Conservation (phyloP, 352 stramenopile species). For the Albugo laibachii region DNA sequence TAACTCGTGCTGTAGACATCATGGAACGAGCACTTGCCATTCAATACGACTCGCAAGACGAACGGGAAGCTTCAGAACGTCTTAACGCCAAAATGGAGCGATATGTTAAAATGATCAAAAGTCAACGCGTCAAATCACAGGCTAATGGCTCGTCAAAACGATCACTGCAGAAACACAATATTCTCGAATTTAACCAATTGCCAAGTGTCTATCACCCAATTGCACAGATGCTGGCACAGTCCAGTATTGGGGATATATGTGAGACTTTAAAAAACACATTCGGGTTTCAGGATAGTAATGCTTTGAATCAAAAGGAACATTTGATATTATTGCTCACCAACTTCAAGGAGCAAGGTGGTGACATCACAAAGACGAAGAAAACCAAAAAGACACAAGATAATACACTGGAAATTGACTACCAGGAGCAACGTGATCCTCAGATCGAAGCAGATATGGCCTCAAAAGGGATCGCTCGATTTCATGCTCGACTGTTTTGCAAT, state of each 20-base stretch:
- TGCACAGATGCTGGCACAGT: constrained; percentile 28
- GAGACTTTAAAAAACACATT: constrained; percentile 89
- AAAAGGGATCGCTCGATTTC: constrained; percentile 59
- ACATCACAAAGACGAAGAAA: constrained; percentile 10
- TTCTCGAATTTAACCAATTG: constrained; percentile 34
- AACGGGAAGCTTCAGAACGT: constrained; percentile 32
- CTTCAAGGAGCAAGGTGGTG: constrained; percentile 53
- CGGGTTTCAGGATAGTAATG: constrained; percentile 86
- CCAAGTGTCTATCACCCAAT: constrained; percentile 41
- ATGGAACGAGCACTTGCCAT: constrained; percentile 64
- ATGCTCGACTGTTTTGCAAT: constrained; percentile 59
- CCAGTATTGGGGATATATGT: constrained; percentile 56
- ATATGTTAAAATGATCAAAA: constrained; percentile 77
- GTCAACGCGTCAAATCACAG: constrained; percentile 34
- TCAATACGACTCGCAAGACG: constrained; percentile 47
- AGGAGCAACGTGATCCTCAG: constrained; percentile 35
- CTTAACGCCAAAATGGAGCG: constrained; percentile 62
- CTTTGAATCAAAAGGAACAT: constrained; percentile 60
- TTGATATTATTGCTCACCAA: constrained; percentile 63
- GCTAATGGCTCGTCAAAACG: constrained; percentile 9
- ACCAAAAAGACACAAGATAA: background rate
- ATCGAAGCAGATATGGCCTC: constrained; percentile 49
- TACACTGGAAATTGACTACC: constrained; percentile 10
- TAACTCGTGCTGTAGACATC: constrained; percentile 43
- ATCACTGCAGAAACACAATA: constrained; percentile 30